Evolutionary conservation across 2,329 filamentous ascomycete genomes (phyloP).

Genomic region (Dactylonectria estremocensis): DNA sequence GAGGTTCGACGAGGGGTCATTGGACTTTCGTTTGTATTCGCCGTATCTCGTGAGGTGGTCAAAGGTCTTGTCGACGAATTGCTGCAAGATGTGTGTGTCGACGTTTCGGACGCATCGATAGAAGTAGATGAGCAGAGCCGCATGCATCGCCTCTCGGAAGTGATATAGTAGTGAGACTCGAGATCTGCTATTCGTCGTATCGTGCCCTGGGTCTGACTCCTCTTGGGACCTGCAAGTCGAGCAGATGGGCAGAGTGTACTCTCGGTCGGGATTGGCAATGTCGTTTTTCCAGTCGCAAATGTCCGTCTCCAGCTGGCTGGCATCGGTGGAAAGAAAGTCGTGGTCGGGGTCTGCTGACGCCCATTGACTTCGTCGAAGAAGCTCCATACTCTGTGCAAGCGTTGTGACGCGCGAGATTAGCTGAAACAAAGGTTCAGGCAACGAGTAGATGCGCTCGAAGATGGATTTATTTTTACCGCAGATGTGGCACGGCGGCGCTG

Average conservation of each 20-base stretch:
- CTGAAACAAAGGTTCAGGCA: conserved; percentile 16
- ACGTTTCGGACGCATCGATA: conserved; percentile 21
- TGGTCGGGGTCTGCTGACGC: background rate
- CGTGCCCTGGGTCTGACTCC: background rate
- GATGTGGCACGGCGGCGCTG: conserved; percentile 6
- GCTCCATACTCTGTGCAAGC: conserved; percentile 15
- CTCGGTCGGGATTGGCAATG: background rate
- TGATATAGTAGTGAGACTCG: conserved; percentile 19
- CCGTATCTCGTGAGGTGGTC: conserved; percentile 14
- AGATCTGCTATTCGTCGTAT: background rate
- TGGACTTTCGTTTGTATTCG: conserved; percentile 19
- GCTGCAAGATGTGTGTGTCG: conserved; percentile 23
- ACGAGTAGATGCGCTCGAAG: conserved; percentile 21
- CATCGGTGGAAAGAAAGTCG: conserved; percentile 8
- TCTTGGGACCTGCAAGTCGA: background rate
- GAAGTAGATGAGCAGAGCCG: conserved; percentile 26
- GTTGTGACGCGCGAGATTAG: conserved; percentile 24
- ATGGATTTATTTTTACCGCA: conserved; percentile 17
- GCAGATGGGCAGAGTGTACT: background rate
- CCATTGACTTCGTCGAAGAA: background rate
- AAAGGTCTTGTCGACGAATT: conserved; percentile 27
- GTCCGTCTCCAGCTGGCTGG: conserved; percentile 16
- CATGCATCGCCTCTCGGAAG: conserved; percentile 25
- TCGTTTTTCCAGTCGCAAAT: conserved; percentile 27
- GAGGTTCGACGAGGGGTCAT: conserved; percentile 19